Evolutionary conservation across 768 basidiomycete species (phyloP), one percentile per base, ranked within the genome.

Genomic region (Tubosaeta sp.): DNA sequence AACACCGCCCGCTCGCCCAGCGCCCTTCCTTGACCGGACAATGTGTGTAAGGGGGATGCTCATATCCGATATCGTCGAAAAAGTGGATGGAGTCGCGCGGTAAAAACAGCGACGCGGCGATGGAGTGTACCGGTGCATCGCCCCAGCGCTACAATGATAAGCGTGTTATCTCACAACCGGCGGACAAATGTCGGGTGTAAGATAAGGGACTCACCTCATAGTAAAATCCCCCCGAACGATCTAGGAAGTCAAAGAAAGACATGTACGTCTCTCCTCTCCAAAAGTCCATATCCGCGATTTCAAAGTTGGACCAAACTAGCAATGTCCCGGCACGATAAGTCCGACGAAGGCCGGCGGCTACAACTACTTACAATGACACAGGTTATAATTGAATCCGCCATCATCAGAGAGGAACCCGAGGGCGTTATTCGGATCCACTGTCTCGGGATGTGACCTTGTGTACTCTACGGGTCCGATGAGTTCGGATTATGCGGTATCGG

Each of bases 251-350:
- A 61, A 95, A 95, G 75, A 84, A 95, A 53, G 86, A 82, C 57
- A 75, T 76, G 66, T 97, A 97, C 0, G 86, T 83, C 54, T 93
- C 85, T 16, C 84, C 73, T 59, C 92, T 76, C 90, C 90, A 94
- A 59, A 95, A 82, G 54, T 90, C 85, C 56, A 95, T 78, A 60
- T 85, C 83, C 6, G 74, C 93, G 47, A 97, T 95, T 69, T 97
- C 93, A 57, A 97, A 95, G 70, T 95, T 97, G 58, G 85, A 89
- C 91, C 91, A 94, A 74, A 91, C 89, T 91, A 26, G 13, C 43
- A 4, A 48, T 19, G 13, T 51, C 37, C 43, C 32, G 9, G 13
- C n/a, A 7, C 35, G 25, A 46, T 56, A 11, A 59, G 54, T 26
- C 17, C 9, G 2, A 38, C 12, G 35, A 22, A 43, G 22, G 53